These are phyloP conservation scores for Phylloporus sp. DNA, from an alignment of 768 basidiomycete species.

Conservation along the genomic window DNA sequence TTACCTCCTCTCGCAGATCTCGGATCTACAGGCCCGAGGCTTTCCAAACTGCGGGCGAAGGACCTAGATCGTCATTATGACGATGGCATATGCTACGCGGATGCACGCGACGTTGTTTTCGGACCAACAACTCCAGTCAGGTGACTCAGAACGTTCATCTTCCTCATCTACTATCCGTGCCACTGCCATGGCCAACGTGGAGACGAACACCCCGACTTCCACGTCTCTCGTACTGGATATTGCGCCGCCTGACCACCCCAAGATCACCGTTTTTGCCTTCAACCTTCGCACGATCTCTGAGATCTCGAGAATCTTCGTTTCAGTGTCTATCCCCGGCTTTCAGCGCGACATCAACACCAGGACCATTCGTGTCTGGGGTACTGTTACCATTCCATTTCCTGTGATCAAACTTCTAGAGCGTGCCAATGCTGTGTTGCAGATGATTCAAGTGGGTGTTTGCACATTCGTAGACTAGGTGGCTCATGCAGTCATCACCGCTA, in stretches of 20 bases:
- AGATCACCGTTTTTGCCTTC: slow-evolving; percentile 11
- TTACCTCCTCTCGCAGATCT: background rate
- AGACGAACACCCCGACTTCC: background rate
- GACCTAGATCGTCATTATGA: background rate
- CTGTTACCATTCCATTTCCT: background rate
- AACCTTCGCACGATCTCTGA: slow-evolving; percentile 10
- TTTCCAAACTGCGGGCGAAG: too few species aligned
- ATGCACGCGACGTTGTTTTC: slow-evolving; percentile 5
- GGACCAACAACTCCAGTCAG: slow-evolving; percentile 3
- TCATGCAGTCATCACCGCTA: background rate
- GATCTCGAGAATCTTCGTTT: slow-evolving; percentile 12
- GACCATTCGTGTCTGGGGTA: background rate
- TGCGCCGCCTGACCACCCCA: background rate
- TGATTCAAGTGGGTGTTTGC: background rate
- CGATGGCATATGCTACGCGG: background rate
- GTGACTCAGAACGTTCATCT: slow-evolving; percentile 1
- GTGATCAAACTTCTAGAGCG: slow-evolving; percentile 9
- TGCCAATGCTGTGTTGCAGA: slow-evolving; percentile 4
- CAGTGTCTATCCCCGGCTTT: background rate
- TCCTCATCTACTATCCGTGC: slow-evolving; percentile 8
- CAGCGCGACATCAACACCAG: slow-evolving; percentile 10
- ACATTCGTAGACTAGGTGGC: background rate
- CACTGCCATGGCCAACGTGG: slow-evolving; percentile 4
- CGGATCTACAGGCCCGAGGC: background rate
- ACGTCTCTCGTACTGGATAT: slow-evolving; percentile 5